A percentile compares a stretch with the other conserved stretches of the same genome.
Conservation (phyloP, 2,329 filamentous ascomycete genomes). For the Talaromyces sp. region DNA sequence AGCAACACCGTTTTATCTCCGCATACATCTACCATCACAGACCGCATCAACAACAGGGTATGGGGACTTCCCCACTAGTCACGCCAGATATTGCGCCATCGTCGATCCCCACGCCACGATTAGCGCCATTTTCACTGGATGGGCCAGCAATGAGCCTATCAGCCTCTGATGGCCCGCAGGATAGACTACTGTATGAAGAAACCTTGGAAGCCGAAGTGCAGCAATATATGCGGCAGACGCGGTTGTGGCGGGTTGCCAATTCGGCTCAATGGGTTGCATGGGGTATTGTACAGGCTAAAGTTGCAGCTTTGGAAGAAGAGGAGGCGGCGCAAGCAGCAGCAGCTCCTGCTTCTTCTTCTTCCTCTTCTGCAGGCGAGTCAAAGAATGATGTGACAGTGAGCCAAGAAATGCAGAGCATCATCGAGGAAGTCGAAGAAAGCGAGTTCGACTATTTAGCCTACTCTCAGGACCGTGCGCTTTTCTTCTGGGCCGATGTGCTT, state of each 20-base stretch:
- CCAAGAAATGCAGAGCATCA: conserved; percentile 15
- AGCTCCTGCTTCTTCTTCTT: neutral
- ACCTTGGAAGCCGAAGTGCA: conserved; percentile 62
- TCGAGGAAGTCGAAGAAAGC: conserved; percentile 38
- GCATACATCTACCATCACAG: conserved; percentile 75
- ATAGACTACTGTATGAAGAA: conserved; percentile 42
- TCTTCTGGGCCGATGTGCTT: conserved; percentile 91
- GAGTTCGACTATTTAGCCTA: conserved; percentile 93
- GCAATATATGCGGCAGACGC: conserved; percentile 69
- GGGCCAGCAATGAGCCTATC: no score
- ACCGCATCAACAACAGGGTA: conserved; percentile 32
- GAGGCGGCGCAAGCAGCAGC: conserved; percentile 21
- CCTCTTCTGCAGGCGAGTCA: neutral
- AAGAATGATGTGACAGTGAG: neutral
- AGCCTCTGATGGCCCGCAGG: neutral
- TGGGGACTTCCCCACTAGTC: conserved; percentile 37
- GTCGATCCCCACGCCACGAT: conserved; percentile 45
- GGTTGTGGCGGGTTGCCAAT: conserved; percentile 81
- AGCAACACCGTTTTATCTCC: conserved; percentile 78
- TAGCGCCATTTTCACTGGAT: conserved; percentile 68
- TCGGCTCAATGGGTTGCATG: conserved; percentile 90
- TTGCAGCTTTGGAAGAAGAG: conserved; percentile 61
- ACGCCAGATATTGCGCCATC: conserved; percentile 51
- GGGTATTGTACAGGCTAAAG: conserved; percentile 92
- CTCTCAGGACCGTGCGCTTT: conserved; percentile 81